A percentile compares a stretch with the other conserved stretches of the same genome.
Evolutionary conservation across 371 early-diverging fungal genomes (phyloP).

Genomic region (Apophysomyces trapeziformis): DNA sequence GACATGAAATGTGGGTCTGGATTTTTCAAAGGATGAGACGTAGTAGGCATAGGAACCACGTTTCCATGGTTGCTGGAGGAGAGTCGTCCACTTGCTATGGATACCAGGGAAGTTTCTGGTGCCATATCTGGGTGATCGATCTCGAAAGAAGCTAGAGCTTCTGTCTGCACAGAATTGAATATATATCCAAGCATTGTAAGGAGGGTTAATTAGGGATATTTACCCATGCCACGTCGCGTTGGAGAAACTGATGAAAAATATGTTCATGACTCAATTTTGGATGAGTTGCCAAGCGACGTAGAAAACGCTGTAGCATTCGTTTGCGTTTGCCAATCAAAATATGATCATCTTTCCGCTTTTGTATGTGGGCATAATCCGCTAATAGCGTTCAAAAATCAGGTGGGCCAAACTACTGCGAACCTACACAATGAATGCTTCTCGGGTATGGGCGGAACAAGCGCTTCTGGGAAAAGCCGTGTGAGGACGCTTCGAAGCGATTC

Average conservation of each 20-base stretch:
- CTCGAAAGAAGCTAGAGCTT: slow-evolving; percentile 55
- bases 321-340: slow-evolving; percentile 85
- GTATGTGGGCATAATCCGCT: slow-evolving; percentile 82
- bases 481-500: slow-evolving; percentile 83
- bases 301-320: slow-evolving; percentile 87
- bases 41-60: slow-evolving; percentile 47
- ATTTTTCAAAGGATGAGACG: slow-evolving; percentile 53
- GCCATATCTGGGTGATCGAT: background rate
- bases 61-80: slow-evolving; percentile 22
- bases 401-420: slow-evolving; percentile 19
- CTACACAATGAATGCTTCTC: slow-evolving; percentile 89
- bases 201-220: background rate
- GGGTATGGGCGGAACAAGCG: slow-evolving; percentile 93
- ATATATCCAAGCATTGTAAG: background rate
- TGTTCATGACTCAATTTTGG: slow-evolving; percentile 85
- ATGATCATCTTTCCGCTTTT: slow-evolving; percentile 81
- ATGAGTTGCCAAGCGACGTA: slow-evolving; percentile 82
- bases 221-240: slow-evolving; percentile 66
- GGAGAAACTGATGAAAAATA: slow-evolving; percentile 88
- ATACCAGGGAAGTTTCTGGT: background rate
- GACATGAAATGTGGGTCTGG: slow-evolving; percentile 73
- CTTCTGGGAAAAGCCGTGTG: slow-evolving; percentile 75
- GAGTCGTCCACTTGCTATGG: background rate
- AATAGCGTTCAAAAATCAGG: slow-evolving; percentile 14
- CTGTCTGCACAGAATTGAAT: slow-evolving; percentile 44